phyloP scores from a whole-genome alignment of 495 filamentous ascomycete genomes.

The Daldinia childiae region DNA sequence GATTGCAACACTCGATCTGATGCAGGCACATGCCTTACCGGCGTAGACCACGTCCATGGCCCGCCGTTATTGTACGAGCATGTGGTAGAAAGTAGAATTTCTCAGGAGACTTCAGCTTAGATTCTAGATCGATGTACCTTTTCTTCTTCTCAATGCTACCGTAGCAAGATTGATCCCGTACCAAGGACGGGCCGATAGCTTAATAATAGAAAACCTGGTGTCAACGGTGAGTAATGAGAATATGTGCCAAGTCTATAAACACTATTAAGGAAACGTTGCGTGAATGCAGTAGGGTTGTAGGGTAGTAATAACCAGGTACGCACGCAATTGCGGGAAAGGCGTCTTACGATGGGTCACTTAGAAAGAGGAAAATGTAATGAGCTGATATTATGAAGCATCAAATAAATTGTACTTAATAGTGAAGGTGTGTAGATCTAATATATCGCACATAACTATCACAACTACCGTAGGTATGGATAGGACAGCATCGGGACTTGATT shows the following conservation, averaged over 20 bases:
- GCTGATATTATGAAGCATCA: constrained; percentile 2
- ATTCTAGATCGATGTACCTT: constrained; percentile 17
- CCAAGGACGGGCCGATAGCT: constrained; percentile 19
- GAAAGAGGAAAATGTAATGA: background rate
- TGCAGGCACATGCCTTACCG: constrained; percentile 31
- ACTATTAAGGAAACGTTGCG: background rate
- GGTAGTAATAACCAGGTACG: background rate
- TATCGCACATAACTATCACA: constrained; percentile 13
- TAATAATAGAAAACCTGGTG: background rate
- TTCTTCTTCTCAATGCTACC: constrained; percentile 12
- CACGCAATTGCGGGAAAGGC: background rate
- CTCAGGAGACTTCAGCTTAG: background rate
- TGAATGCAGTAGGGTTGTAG: background rate
- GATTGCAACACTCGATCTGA: constrained; percentile 41
- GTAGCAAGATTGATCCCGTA: constrained; percentile 9
- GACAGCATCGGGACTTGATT: constrained; percentile 1
- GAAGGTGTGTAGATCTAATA: constrained; percentile 27
- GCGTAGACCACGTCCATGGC: constrained; percentile 21
- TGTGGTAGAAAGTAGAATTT: constrained; percentile 13
- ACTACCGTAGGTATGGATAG: background rate
- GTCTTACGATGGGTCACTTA: background rate
- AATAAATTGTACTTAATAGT: background rate
- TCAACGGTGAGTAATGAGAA: background rate
- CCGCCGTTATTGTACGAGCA: constrained; percentile 19
- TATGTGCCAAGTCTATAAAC: constrained; percentile 2